Base-by-base conservation (phyloP, 805 yeast genomes). In the Cyberlindnera veronae region DNA sequence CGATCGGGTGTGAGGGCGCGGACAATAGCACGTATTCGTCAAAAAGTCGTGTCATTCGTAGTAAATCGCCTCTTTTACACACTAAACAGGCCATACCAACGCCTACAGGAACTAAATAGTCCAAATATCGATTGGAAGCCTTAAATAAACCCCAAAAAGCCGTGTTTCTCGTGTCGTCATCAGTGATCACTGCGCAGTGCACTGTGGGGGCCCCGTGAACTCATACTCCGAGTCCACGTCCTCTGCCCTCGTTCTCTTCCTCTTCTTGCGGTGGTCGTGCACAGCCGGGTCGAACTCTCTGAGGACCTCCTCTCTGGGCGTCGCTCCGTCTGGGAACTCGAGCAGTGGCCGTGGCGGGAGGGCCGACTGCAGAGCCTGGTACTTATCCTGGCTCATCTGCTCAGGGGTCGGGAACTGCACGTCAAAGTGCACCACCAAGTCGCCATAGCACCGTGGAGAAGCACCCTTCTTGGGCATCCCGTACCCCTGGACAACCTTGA, bases 261-360 rank as follows among this genome's bases (percentile, higher is more conserved):
- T 47, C 15, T 36, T 18, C 26, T 15, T 21, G 14, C n/a, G n/a
- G n/a, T 28, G 15, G 6, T 36, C 29, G 26, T 49, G 47, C 6
- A 17, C 20, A 5, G 18, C n/a, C 15, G 46, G 43, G 22, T 44
- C 38, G 26, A 26, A 48, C n/a, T 49, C 51, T 6, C 43, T 24
- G 9, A 51, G 30, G 3, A 36, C 71, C 34, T 68, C 74, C 30
- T 77, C 81, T 37, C 75, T 79, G 31, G 73, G 75, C 34, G 72
- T 76, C 38, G 78, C 85, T 50, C 73, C 79, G 54, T 69, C 73
- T 54, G 96, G 96, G 53, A 86, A 71, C 6, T 51, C 48, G 21
- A 73, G 66, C 37, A 64, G 59, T 12, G 71, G 66, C 72, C 96
- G 81, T 31, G 88, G 64, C 17, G 98, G 98, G 60, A 93, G 72